Conservation (phyloP, 2,329 filamentous ascomycete species). For the Neofusicoccum sp. region DNA sequence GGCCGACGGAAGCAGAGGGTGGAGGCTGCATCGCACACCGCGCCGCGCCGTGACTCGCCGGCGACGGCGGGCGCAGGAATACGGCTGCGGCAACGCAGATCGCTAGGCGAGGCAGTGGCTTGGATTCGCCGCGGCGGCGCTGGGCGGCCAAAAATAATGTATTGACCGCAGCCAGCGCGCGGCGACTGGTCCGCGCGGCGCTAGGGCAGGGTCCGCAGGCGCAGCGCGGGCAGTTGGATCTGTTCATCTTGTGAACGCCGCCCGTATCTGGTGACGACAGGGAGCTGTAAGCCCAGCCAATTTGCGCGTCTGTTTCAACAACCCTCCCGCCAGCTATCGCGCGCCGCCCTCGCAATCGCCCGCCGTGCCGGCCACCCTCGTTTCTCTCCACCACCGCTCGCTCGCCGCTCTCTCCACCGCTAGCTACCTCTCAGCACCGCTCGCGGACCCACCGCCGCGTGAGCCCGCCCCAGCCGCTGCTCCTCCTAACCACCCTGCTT, state of each 20-base stretch:
- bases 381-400: slow-evolving; percentile 10
- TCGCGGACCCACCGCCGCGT: slow-evolving; percentile 15
- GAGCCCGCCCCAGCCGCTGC: slow-evolving; percentile 1
- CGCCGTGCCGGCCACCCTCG: slow-evolving; percentile 7
- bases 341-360: neutral
- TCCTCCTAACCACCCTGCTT: slow-evolving; percentile 1
- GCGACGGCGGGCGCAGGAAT: neutral
- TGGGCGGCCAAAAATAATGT: neutral
- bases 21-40: too few species aligned
- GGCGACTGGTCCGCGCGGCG: neutral
- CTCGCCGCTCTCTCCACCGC: neutral
- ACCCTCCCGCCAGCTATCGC: slow-evolving; percentile 6
- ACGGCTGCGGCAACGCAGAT: slow-evolving; percentile 4
- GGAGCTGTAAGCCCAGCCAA: slow-evolving; percentile 6
- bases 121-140: neutral
- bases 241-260: slow-evolving; percentile 1
- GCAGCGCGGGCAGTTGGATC: slow-evolving; percentile 6
- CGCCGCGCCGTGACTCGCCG: neutral
- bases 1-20: too few species aligned
- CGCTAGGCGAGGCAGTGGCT: neutral
- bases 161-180: neutral
- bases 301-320: slow-evolving; percentile 11
- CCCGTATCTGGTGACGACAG: slow-evolving; percentile 14
- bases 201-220: slow-evolving; percentile 1
- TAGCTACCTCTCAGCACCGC: neutral